Evolutionary conservation across 495 filamentous ascomycete genomes (phyloP).

Genomic region (Penicillium desertorum): DNA sequence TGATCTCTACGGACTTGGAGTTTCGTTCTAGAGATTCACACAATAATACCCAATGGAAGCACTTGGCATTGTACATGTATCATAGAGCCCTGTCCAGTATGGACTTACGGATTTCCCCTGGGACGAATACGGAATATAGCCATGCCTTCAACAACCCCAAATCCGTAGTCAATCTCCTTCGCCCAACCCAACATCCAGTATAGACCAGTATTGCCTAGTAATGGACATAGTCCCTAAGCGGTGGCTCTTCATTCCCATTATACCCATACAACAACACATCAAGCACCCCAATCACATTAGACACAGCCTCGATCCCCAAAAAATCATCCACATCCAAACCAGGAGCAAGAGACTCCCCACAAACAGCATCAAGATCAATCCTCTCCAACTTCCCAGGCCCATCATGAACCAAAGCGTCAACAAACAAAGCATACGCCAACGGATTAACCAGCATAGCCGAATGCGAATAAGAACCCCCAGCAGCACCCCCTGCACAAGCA

Average conservation of each 20-base stretch:
- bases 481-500: slow-evolving; percentile 30
- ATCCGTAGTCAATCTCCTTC: background rate
- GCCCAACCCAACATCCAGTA: too few species aligned
- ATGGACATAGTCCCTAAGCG: slow-evolving; percentile 10
- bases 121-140: background rate
- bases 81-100: slow-evolving; percentile 1
- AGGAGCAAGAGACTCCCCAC: slow-evolving; percentile 27
- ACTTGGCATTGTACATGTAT: slow-evolving; percentile 18
- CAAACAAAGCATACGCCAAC: slow-evolving; percentile 37
- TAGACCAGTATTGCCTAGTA: background rate
- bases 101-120: background rate
- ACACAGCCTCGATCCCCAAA: slow-evolving; percentile 32
- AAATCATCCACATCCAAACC: slow-evolving; percentile 38
- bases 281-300: slow-evolving; percentile 5
- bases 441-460: slow-evolving; percentile 42
- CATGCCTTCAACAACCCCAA: background rate
- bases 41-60: slow-evolving; percentile 27
- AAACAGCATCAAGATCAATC: slow-evolving; percentile 31
- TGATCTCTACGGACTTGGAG: slow-evolving; percentile 6
- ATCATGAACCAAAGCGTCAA: slow-evolving; percentile 42
- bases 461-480: slow-evolving; percentile 41
- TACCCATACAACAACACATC: slow-evolving; percentile 13
- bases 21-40: slow-evolving; percentile 18
- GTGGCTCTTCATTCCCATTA: slow-evolving; percentile 5
- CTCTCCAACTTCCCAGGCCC: slow-evolving; percentile 36